These are phyloP conservation scores for Phialemoniopsis sp. DNA, from an alignment of 2,329 filamentous ascomycete genomes.

Conservation along the genomic window DNA sequence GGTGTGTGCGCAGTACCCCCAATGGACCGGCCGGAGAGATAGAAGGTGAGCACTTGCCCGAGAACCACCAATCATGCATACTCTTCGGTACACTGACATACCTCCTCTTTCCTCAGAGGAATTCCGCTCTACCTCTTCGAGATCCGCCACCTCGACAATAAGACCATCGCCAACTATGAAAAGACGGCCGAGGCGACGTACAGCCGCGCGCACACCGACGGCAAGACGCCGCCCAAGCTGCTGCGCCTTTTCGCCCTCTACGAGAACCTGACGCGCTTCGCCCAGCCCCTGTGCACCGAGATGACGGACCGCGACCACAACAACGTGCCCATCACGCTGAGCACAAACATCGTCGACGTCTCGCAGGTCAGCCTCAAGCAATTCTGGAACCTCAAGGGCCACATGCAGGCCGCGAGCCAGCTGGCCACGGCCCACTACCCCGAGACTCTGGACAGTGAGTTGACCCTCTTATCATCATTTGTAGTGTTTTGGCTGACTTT, in stretches of 20 bases:
- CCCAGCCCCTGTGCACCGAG: constrained; percentile 78
- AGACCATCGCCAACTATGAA: constrained; percentile 77
- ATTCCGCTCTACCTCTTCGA: constrained; percentile 92
- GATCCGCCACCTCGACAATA: constrained; percentile 76
- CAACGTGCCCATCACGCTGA: constrained; percentile 79
- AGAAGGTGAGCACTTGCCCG: constrained; percentile 34
- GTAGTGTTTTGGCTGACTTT: background rate
- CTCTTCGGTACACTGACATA: background rate
- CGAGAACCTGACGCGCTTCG: constrained; percentile 86
- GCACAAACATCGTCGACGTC: constrained; percentile 94
- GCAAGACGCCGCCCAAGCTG: constrained; percentile 68
- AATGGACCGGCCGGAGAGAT: constrained; percentile 92
- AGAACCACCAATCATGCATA: background rate
- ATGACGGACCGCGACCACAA: constrained; percentile 67
- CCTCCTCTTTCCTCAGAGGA: constrained; percentile 47
- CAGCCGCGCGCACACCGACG: constrained; percentile 59
- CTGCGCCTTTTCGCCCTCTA: constrained; percentile 88
- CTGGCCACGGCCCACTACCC: constrained; percentile 93
- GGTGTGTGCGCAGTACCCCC: constrained; percentile 66
- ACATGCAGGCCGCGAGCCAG: constrained; percentile 89
- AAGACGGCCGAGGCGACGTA: constrained; percentile 55
- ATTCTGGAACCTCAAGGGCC: constrained; percentile 90
- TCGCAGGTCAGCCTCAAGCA: constrained; percentile 82
- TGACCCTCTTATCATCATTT: constrained; percentile 19
- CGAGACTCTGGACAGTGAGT: constrained; percentile 84